Conservation (phyloP, 257 asterid species). For the Solanum piurae region DNA sequence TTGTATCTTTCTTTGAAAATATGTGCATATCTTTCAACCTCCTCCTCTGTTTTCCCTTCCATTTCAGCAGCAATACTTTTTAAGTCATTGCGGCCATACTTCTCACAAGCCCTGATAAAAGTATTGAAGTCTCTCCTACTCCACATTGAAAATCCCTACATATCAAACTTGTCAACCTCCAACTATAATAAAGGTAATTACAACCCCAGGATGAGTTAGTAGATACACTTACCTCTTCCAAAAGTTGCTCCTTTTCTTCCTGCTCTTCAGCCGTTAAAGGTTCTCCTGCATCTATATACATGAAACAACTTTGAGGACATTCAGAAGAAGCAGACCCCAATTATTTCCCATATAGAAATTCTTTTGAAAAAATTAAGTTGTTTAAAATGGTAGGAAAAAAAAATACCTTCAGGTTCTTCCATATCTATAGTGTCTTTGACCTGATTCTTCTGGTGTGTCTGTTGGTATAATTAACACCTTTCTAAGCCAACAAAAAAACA, state of each 20-base stretch:
- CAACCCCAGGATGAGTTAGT: neutral
- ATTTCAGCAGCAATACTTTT: constrained; percentile 83
- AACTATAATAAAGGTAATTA: neutral
- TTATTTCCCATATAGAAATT: constrained; percentile 4
- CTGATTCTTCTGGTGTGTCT: constrained; percentile 76
- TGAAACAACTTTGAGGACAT: neutral
- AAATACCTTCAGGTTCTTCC: constrained; percentile 85
- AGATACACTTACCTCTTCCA: constrained; percentile 57
- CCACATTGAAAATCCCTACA: constrained; percentile 93
- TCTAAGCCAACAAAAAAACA: neutral
- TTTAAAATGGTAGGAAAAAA: neutral
- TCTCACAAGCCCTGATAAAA: constrained; percentile 96
- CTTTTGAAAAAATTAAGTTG: neutral
- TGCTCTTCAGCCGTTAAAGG: constrained; percentile 97
- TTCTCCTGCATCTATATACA: constrained; percentile 65
- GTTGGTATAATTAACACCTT: constrained; percentile 27
- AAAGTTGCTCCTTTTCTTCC: constrained; percentile 81
- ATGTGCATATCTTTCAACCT: constrained; percentile 85
- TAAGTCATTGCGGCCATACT: constrained; percentile 84
- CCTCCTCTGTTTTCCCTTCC: constrained; percentile 95
- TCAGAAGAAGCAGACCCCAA: constrained; percentile 2
- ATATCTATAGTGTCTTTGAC: constrained; percentile 80
- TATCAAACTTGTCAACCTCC: neutral
- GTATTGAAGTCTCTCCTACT: constrained; percentile 94
- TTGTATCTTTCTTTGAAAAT: constrained; percentile 89